Conservation (phyloP, 768 basidiomycete species). For the Cyclocybe cylindracea region DNA sequence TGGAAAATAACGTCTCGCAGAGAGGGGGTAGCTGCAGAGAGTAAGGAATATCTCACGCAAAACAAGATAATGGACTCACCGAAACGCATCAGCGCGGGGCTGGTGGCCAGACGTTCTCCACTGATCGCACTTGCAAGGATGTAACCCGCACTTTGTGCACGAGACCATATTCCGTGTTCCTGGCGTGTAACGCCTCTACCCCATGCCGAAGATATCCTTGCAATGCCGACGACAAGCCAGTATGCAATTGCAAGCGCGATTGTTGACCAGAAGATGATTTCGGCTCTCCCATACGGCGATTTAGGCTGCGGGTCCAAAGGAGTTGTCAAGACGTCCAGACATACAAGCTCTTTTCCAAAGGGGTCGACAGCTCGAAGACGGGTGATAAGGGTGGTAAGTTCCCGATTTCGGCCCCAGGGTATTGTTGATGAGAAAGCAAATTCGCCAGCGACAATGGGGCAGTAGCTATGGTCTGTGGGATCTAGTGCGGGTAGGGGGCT, state of each 20-base stretch:
- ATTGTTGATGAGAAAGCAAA: constrained; percentile 82
- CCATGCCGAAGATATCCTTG: constrained; percentile 86
- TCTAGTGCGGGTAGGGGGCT: constrained; percentile 61
- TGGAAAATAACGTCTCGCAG: constrained; percentile 91
- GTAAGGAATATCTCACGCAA: constrained; percentile 9
- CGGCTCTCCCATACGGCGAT: constrained; percentile 66
- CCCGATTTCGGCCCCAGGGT: constrained; percentile 62
- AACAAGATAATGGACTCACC: constrained; percentile 49
- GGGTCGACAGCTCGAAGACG: constrained; percentile 89
- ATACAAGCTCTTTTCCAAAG: constrained; percentile 77
- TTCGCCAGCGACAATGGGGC: constrained; percentile 77
- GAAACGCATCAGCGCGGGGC: constrained; percentile 86
- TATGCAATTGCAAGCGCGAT: constrained; percentile 77
- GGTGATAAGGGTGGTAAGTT: constrained; percentile 83
- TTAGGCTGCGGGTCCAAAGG: constrained; percentile 64
- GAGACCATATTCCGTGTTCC: constrained; percentile 63
- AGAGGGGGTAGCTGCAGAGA: constrained; percentile 77
- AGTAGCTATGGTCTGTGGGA: constrained; percentile 50
- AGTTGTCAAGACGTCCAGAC: constrained; percentile 77
- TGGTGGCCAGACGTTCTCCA: constrained; percentile 83
- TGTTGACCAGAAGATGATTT: constrained; percentile 71
- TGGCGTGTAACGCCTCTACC: constrained; percentile 64
- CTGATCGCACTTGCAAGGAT: constrained; percentile 92
- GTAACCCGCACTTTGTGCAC: constrained; percentile 82
- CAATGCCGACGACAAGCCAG: constrained; percentile 80